Base-by-base conservation (phyloP, 2,329 filamentous ascomycete genomes). In the Fusarium ramigenum region DNA sequence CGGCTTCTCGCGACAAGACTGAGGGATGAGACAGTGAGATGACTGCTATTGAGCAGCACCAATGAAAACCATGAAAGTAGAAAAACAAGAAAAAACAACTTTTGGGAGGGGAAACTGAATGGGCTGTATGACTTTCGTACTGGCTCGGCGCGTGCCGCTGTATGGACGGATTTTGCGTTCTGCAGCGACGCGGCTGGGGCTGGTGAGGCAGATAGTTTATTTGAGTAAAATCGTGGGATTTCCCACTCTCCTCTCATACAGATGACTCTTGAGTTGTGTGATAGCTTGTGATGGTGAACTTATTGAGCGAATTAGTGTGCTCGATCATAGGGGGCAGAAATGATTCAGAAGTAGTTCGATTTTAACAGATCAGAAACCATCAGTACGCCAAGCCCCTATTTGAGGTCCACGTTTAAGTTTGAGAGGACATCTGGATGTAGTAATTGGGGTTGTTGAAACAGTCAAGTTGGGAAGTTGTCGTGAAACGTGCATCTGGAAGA, bases 81-180 rank as follows among this genome's bases (percentile, higher is more conserved):
- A 78, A 78, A 78, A 74, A 79, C 67, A 77, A 75, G 63, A 64
- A 69, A 75, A 76, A 66, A 73, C 18, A 54, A 49, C 58, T 63
- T 66, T 63, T 75, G 78, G 58, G 77, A 77, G 72, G 72, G 77
- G 70, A 72, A 73, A 60, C 66, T 78, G 63, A 72, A 72, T 71
- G 54, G 53, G 63, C 73, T 72, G 42, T 64, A 73, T 70, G 69
- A 56, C 72, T 77, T 75, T 66, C 70, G 73, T 65, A 79, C 76
- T 60, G 49, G 75, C 70, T 77, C 59, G 50, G 69, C 67, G 54
- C 66, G 56, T 66, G 60, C 59, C 61, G 54, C 40, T 61, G 40
- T 47, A 60, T 67, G 49, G 49, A 50, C 53, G 16, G 43, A 42
- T 46, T 71, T 57, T 63, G 58, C 56, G 53, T 60, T 32, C 53